These are phyloP conservation scores for Verruconis gallopava DNA, from an alignment of 2,329 filamentous ascomycete genomes.

Conservation along the genomic window DNA sequence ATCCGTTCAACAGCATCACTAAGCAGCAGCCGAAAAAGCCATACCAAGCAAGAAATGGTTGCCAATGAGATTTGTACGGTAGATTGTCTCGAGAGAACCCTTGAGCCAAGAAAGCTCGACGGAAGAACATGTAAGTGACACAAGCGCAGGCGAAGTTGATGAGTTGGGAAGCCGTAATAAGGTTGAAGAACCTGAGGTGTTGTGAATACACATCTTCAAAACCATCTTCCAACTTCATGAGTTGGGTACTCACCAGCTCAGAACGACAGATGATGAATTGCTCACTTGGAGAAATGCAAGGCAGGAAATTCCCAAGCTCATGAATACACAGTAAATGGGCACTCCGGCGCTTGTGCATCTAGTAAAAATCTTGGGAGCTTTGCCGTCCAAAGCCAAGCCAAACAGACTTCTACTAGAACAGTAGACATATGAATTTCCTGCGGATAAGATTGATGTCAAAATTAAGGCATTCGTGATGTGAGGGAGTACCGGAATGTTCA, in stretches of 20 bases:
- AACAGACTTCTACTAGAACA: constrained; percentile 11
- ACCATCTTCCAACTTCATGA: not conserved
- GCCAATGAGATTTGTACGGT: constrained; percentile 36
- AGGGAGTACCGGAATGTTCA: constrained; percentile 41
- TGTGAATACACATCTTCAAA: not conserved
- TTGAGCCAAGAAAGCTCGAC: constrained; percentile 40
- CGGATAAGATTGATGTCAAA: constrained; percentile 42
- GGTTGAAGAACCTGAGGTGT: constrained; percentile 42
- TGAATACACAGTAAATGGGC: constrained; percentile 43
- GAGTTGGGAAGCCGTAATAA: constrained; percentile 45
- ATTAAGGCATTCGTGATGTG: constrained; percentile 45
- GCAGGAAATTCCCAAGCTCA: constrained; percentile 31
- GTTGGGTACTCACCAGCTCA: constrained; percentile 20
- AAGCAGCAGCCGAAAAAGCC: constrained; percentile 25
- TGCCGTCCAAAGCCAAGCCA: constrained; percentile 32
- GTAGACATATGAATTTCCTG: constrained; percentile 20
- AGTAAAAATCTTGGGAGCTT: constrained; percentile 36
- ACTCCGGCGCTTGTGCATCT: constrained; percentile 44
- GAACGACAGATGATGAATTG: constrained; percentile 18
- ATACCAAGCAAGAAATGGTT: constrained; percentile 43
- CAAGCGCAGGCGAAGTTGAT: constrained; percentile 52
- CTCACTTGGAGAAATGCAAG: constrained; percentile 23
- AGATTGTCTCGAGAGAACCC: constrained; percentile 38
- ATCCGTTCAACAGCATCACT: constrained; percentile 41
- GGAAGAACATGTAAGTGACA: constrained; percentile 46